Evolutionary conservation across 2,329 filamentous ascomycete genomes (phyloP).

Genomic region (Cadophora sp.): DNA sequence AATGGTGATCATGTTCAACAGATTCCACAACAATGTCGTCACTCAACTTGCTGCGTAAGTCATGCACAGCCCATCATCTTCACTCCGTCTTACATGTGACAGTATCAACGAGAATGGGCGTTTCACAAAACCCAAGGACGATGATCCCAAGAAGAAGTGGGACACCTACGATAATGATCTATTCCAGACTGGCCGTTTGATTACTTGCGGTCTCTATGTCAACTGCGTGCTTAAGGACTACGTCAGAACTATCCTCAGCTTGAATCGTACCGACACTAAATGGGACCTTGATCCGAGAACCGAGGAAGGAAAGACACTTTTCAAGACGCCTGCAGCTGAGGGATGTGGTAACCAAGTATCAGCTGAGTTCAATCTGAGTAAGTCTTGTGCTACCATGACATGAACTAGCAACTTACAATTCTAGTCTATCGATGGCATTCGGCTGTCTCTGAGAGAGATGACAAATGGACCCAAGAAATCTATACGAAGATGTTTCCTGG

Average conservation of each 20-base stretch:
- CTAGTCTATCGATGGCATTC: conserved; percentile 83
- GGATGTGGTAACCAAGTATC: conserved; percentile 85
- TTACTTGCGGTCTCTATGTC: conserved; percentile 78
- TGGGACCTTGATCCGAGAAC: conserved; percentile 79
- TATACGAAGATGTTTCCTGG: conserved; percentile 67
- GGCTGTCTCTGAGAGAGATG: conserved; percentile 76
- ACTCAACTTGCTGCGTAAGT: conserved; percentile 69
- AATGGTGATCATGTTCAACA: conserved; percentile 77
- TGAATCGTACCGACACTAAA: conserved; percentile 42
- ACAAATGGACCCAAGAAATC: conserved; percentile 78
- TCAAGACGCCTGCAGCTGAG: conserved; percentile 64
- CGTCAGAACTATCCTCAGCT: conserved; percentile 66
- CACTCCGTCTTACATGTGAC: conserved; percentile 14
- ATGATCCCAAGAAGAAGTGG: conserved; percentile 59
- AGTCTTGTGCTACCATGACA: conserved; percentile 1
- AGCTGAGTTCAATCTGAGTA: conserved; percentile 82
- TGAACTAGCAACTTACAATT: conserved; percentile 17
- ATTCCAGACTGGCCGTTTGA: conserved; percentile 79
- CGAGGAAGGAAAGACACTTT: conserved; percentile 61
- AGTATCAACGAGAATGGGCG: conserved; percentile 83
- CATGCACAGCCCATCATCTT: neutral
- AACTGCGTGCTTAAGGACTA: conserved; percentile 83
- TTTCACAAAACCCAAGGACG: conserved; percentile 70
- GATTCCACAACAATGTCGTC: conserved; percentile 81
- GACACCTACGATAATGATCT: conserved; percentile 78